Evolutionary conservation across 108 stramenopile genomes (phyloP).

Genomic region (Epithemia pelagica): DNA sequence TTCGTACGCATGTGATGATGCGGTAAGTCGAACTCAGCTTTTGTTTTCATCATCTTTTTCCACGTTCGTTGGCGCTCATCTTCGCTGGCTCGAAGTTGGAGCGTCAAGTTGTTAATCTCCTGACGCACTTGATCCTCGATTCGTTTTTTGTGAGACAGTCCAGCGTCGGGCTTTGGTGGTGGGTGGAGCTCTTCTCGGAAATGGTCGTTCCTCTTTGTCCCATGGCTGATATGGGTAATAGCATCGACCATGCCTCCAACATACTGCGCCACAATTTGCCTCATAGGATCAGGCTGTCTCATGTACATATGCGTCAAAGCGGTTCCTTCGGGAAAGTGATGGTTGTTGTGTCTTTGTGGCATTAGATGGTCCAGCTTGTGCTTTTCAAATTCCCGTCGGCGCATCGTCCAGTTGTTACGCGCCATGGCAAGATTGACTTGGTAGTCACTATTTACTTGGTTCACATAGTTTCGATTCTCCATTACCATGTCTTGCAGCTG

Average conservation of each 20-base stretch:
- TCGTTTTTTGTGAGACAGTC: conserved; percentile 20
- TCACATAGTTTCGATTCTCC: conserved; percentile 6
- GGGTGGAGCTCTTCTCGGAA: conserved; percentile 36
- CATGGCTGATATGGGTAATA: conserved; percentile 11
- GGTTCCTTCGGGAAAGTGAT: conserved; percentile 23
- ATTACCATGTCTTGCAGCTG: not conserved
- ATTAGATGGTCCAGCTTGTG: conserved; percentile 18
- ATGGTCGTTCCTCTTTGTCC: conserved; percentile 1
- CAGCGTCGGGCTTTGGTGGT: conserved; percentile 24
- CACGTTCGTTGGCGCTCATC: conserved; percentile 40
- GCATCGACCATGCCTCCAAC: conserved; percentile 42
- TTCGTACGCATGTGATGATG: not conserved
- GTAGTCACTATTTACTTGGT: conserved; percentile 28
- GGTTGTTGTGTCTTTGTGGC: conserved; percentile 18
- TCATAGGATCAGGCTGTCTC: conserved; percentile 5
- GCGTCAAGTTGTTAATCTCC: conserved; percentile 20
- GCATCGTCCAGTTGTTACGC: conserved; percentile 26
- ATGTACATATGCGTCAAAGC: conserved; percentile 16
- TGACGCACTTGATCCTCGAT: conserved; percentile 18
- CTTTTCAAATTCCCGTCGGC: conserved; percentile 24
- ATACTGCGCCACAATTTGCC: conserved; percentile 12
- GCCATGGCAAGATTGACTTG: conserved; percentile 16
- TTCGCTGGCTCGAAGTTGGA: conserved; percentile 40
- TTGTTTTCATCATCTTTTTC: conserved; percentile 45
- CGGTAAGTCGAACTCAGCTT: conserved; percentile 32